phyloP scores from a whole-genome alignment of 495 filamentous ascomycete species.

The Filosporella fistucella region DNA sequence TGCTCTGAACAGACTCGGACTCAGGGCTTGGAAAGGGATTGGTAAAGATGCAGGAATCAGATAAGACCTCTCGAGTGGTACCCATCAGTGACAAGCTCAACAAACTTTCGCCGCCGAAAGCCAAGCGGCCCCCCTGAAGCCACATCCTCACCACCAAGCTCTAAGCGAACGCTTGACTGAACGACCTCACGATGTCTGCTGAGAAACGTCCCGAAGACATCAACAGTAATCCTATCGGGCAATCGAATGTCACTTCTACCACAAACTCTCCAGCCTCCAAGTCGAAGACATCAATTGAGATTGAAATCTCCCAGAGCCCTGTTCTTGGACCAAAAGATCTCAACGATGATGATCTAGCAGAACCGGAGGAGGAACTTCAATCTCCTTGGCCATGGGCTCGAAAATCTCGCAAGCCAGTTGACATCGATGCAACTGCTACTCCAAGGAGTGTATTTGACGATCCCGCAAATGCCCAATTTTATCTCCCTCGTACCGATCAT shows the following conservation, averaged over 20 bases:
- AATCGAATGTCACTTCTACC: background rate
- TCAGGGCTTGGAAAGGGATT: background rate
- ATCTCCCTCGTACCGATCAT: constrained; percentile 56
- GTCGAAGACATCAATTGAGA: background rate
- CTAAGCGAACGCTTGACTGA: background rate
- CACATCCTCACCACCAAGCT: background rate
- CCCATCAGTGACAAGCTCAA: background rate
- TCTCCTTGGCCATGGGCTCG: constrained; percentile 3
- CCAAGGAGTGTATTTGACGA: constrained; percentile 31
- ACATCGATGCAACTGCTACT: constrained; percentile 4
- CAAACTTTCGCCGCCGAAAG: background rate
- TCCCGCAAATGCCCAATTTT: constrained; percentile 32
- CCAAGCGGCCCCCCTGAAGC: background rate
- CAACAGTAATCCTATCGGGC: background rate
- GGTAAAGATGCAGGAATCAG: background rate
- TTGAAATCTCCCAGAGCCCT: background rate
- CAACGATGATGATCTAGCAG: background rate
- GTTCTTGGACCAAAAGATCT: background rate
- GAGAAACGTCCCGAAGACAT: background rate
- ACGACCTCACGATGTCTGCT: background rate
- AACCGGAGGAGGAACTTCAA: background rate
- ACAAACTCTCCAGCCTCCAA: background rate
- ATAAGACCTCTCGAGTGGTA: background rate
- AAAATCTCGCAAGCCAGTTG: background rate
- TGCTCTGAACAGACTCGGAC: too few relatives aligned